Evolutionary conservation across 1,284 basidiomycete species (phyloP).

Genomic region (Rhizoctonia solani): DNA sequence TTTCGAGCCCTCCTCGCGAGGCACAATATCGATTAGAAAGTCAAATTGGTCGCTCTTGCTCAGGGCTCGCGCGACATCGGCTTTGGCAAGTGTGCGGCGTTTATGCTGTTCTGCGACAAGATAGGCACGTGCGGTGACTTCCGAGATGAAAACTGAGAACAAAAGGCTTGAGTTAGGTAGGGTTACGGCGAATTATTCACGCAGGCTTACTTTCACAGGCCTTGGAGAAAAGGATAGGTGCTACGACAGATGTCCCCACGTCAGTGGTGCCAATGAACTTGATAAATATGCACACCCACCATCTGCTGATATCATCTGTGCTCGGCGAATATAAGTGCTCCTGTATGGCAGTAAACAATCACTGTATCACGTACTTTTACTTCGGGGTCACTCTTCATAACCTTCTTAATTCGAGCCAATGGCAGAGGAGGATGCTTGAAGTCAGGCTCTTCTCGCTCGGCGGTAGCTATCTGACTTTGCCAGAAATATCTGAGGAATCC

Average conservation of each 20-base stretch:
- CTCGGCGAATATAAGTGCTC: neutral
- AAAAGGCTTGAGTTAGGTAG: neutral
- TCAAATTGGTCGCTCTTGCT: constrained; percentile 91
- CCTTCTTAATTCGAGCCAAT: constrained; percentile 92
- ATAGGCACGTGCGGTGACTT: constrained; percentile 91
- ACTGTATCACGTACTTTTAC: constrained; percentile 69
- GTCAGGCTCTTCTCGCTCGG: constrained; percentile 81
- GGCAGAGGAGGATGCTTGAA: constrained; percentile 85
- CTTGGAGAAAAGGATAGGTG: constrained; percentile 92
- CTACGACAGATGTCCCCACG: constrained; percentile 48
- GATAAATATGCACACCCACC: constrained; percentile 51
- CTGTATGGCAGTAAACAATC: neutral
- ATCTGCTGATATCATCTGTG: constrained; percentile 93
- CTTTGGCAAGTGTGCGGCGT: constrained; percentile 84
- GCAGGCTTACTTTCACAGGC: constrained; percentile 87
- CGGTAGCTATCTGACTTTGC: constrained; percentile 78
- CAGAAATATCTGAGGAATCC: constrained; percentile 81
- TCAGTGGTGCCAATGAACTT: constrained; percentile 25
- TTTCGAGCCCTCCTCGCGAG: constrained; percentile 64
- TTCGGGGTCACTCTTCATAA: constrained; percentile 97
- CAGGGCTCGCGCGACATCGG: constrained; percentile 88
- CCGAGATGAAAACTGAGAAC: constrained; percentile 83
- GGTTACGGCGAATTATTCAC: neutral
- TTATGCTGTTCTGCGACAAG: constrained; percentile 92
- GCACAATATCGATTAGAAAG: constrained; percentile 90